phyloP scores from a whole-genome alignment of 805 yeast genomes.

The Kazachstania kunashirensis region DNA sequence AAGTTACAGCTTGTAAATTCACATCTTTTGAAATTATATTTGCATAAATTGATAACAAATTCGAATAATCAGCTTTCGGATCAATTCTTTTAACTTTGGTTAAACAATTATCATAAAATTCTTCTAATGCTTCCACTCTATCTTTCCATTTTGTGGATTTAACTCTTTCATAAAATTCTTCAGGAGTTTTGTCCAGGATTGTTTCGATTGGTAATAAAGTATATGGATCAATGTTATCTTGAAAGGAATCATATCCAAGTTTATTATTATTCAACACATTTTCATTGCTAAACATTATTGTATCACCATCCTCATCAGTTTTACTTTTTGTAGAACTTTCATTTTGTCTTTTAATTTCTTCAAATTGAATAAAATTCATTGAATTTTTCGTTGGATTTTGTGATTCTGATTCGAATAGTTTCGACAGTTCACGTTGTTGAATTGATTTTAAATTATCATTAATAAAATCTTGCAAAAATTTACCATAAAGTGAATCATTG shows the following conservation, averaged over 20 bases:
- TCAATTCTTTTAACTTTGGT: constrained; percentile 46
- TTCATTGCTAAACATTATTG: constrained; percentile 19
- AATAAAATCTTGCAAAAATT: constrained; percentile 44
- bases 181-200: constrained; percentile 56
- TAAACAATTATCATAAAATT: constrained; percentile 35
- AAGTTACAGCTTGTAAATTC: constrained; percentile 73
- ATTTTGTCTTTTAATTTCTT: constrained; percentile 9
- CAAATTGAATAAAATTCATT: constrained; percentile 5
- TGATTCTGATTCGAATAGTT: constrained; percentile 45
- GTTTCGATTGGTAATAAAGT: constrained; percentile 63
- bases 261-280: neutral
- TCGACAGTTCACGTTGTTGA: constrained; percentile 75
- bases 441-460: constrained; percentile 77
- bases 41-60: constrained; percentile 52
- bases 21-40: constrained; percentile 71
- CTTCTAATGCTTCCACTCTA: constrained; percentile 75
- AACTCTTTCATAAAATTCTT: constrained; percentile 45
- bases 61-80: constrained; percentile 52
- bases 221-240: constrained; percentile 45
- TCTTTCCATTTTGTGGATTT: constrained; percentile 80
- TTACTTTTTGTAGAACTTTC: neutral
- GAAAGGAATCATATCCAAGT: neutral
- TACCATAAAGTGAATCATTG: constrained; percentile 25
- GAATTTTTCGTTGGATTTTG: neutral
- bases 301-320: constrained; percentile 33